Percentiles rank a stretch among this genome's conserved stretches.
These are phyloP conservation scores for Chaetomium strumarium DNA, from an alignment of 2,329 filamentous ascomycete genomes.

Conservation along the genomic window DNA sequence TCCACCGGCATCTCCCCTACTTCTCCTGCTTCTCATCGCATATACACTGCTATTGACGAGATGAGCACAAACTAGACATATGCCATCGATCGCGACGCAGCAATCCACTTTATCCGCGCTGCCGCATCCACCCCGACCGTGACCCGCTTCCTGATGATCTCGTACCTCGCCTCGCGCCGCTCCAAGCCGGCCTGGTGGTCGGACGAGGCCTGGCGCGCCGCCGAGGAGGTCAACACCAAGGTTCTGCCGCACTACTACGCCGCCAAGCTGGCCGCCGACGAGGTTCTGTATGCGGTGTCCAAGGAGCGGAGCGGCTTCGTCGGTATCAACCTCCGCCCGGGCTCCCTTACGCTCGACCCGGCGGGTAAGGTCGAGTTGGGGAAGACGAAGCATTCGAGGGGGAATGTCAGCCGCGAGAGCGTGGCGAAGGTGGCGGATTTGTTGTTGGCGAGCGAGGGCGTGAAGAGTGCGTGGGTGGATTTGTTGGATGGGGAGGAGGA, in stretches of 20 bases:
- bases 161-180: conserved; percentile 52
- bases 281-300: conserved; percentile 46
- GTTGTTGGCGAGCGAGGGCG: conserved; percentile 44
- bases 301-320: conserved; percentile 38
- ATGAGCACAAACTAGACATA: conserved; percentile 39
- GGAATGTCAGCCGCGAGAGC: conserved; percentile 47
- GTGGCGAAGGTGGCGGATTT: conserved; percentile 54
- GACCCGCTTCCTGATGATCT: conserved; percentile 59
- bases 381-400: conserved; percentile 35
- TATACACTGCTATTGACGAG: too few species aligned
- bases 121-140: conserved; percentile 48
- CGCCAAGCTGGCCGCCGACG: conserved; percentile 56
- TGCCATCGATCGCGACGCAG: conserved; percentile 58
- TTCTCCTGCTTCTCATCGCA: too few species aligned
- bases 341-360: conserved; percentile 41
- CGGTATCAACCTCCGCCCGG: conserved; percentile 50
- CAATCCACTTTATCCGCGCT: conserved; percentile 56
- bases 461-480: conserved; percentile 50
- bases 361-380: conserved; percentile 45
- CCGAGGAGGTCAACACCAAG: conserved; percentile 36
- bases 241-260: conserved; percentile 49
- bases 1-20: too few species aligned
- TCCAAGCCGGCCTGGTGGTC: conserved; percentile 51
- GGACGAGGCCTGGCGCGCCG: conserved; percentile 40
- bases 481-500: conserved; percentile 49